These are phyloP conservation scores for Thelonectria blattea DNA, from an alignment of 2,329 filamentous ascomycete species.

Conservation along the genomic window DNA sequence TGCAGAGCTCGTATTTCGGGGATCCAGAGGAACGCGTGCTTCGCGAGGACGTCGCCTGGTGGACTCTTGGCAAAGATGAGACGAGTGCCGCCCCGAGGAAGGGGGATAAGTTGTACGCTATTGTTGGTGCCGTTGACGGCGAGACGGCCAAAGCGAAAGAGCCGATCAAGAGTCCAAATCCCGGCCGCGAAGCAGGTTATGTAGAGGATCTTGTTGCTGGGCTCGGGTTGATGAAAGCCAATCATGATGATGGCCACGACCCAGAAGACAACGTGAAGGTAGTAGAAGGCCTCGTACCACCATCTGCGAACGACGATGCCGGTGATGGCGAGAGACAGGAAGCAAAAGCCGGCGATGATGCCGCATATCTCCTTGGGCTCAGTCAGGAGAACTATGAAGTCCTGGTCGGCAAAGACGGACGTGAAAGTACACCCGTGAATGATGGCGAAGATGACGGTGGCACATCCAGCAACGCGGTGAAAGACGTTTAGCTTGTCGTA, in stretches of 20 bases:
- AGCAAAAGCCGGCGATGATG: conserved; percentile 54
- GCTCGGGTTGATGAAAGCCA: conserved; percentile 58
- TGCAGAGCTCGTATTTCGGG: conserved; percentile 62
- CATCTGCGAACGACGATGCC: conserved; percentile 51
- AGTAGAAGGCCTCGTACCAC: conserved; percentile 64
- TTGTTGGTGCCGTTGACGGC: conserved; percentile 56
- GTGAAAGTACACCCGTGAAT: conserved; percentile 55
- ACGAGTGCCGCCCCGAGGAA: conserved; percentile 60
- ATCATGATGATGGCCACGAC: conserved; percentile 54
- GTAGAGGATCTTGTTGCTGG: conserved; percentile 49
- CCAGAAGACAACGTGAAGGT: conserved; percentile 57
- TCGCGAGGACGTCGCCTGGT: conserved; percentile 55
- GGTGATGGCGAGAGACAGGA: conserved; percentile 52
- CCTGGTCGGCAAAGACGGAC: conserved; percentile 45
- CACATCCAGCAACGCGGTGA: conserved; percentile 60
- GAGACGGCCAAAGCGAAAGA: conserved; percentile 54
- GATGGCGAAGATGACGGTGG: conserved; percentile 52
- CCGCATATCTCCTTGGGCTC: conserved; percentile 52
- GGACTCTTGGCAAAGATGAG: conserved; percentile 60
- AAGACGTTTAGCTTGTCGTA: conserved; percentile 65
- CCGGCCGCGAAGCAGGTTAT: conserved; percentile 50
- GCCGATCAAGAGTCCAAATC: conserved; percentile 59
- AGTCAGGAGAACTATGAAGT: conserved; percentile 42
- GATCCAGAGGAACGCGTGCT: conserved; percentile 70
- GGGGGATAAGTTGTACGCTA: conserved; percentile 57